Evolutionary conservation across 2,329 filamentous ascomycete genomes (phyloP), one percentile per base, ranked within the genome.

Genomic region (Cercospora nicotianae): DNA sequence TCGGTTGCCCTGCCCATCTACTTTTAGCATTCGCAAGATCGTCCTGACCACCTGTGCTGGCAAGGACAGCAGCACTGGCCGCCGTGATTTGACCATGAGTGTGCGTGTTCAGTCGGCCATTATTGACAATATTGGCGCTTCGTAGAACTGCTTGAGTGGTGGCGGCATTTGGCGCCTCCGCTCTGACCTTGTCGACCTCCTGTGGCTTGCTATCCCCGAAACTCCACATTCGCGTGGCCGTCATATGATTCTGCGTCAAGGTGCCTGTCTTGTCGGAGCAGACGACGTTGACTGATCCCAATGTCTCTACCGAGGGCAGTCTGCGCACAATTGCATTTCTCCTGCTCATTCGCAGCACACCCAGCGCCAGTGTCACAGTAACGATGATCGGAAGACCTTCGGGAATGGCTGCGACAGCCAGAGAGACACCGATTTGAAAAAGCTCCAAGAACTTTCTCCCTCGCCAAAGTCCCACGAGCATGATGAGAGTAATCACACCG

Each of bases 241-340:
- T 96, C 95, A 99, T 98, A 78, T 99, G 95, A 77, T 98, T 99
- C 77, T 94, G 93, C 0, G 95, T 99, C 69, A 99, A 83, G 1
- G 95, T 99, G 33, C 94, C 93, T 53, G 95, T 99, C 82, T 99
- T 99, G 83, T 99, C 95, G 73, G 93, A 97, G 82, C 96, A 99
- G 6, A 99, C 93, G n/a, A 99, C 94, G 75, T 98, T 99, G 67
- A 99, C 95, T n/a, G 94, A 97, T 8, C 96, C 96, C 5, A 99
- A 83, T 0, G 95, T 99, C 79, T 99, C 95, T 8, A 99, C 96
- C 79, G 95, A 98, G 23, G 96, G 96, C 81, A 99, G 90, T 77
- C 92, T 90, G 73, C 95, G 91, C 68, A 99, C 94, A 78, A 99
- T 99, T 8, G 95, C 95, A 78, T 96, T 92, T 74, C 94, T 89